Evolutionary conservation across 495 filamentous ascomycete species (phyloP).

Genomic region (Beverwykella pulmonaria): DNA sequence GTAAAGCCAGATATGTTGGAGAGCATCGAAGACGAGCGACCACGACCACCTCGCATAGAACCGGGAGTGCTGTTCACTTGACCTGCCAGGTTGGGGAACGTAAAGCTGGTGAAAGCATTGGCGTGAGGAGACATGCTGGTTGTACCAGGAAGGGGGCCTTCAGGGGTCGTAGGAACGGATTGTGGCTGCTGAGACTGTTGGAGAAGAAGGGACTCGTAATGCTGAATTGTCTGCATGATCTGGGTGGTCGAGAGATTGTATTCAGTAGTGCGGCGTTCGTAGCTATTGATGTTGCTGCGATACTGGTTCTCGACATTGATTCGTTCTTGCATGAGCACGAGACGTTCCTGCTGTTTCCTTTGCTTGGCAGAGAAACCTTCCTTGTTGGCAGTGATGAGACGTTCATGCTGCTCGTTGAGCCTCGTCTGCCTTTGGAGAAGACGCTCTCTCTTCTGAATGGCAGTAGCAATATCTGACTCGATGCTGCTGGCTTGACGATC

Average conservation of each 20-base stretch:
- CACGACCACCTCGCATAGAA: slow-evolving; percentile 46
- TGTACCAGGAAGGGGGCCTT: slow-evolving; percentile 41
- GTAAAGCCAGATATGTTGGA: slow-evolving; percentile 69
- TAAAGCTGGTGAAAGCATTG: slow-evolving; percentile 40
- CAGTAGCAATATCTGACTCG: slow-evolving; percentile 65
- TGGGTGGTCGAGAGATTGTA: slow-evolving; percentile 17
- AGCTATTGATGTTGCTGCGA: slow-evolving; percentile 43
- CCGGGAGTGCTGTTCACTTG: slow-evolving; percentile 32
- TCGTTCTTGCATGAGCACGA: slow-evolving; percentile 66
- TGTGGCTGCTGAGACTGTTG: slow-evolving; percentile 28
- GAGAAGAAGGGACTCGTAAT: slow-evolving; percentile 31
- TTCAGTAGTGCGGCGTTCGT: slow-evolving; percentile 34
- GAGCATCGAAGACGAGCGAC: slow-evolving; percentile 68
- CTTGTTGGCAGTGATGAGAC: slow-evolving; percentile 74
- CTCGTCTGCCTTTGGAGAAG: slow-evolving; percentile 73
- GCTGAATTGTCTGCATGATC: slow-evolving; percentile 32
- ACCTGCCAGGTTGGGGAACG: slow-evolving; percentile 37
- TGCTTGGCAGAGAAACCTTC: slow-evolving; percentile 75
- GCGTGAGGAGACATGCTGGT: slow-evolving; percentile 26
- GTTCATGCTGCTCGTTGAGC: slow-evolving; percentile 76
- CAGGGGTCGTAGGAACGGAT: slow-evolving; percentile 43
- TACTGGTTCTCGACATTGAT: slow-evolving; percentile 57
- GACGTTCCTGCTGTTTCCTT: slow-evolving; percentile 69
- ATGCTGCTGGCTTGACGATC: slow-evolving; percentile 66
- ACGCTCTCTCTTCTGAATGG: slow-evolving; percentile 77